phyloP scores from a whole-genome alignment of 2,329 filamentous ascomycete genomes.

The Monosporascus sp. region DNA sequence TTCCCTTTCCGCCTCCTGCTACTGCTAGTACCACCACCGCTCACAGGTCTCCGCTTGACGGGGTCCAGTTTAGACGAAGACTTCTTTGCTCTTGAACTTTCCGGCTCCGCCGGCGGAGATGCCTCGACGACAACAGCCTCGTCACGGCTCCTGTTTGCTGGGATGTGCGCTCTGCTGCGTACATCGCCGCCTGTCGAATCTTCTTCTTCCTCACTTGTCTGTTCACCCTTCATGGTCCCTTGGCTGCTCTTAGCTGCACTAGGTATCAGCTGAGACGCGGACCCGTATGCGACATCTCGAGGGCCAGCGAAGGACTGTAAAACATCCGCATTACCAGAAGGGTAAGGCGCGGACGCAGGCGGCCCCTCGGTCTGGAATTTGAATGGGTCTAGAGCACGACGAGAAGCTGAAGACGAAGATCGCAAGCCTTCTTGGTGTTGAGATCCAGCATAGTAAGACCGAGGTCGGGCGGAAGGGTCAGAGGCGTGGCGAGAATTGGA shows the following conservation, averaged over 20 bases:
- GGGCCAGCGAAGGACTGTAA: constrained; percentile 34
- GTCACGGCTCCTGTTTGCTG: constrained; percentile 26
- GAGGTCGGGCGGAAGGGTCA: constrained; percentile 33
- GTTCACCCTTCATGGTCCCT: constrained; percentile 30
- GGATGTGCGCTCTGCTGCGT: constrained; percentile 17
- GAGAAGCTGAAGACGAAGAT: constrained; percentile 24
- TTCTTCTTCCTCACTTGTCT: constrained; percentile 27
- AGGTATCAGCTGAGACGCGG: constrained; percentile 14
- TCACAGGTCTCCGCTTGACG: constrained; percentile 35
- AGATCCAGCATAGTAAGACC: constrained; percentile 22
- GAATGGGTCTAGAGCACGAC: constrained; percentile 40
- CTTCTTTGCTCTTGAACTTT: constrained; percentile 33
- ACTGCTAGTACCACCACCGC: constrained; percentile 13
- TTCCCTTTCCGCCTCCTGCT: constrained; percentile 26
- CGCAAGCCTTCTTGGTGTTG: constrained; percentile 28
- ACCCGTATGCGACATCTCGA: constrained; percentile 17
- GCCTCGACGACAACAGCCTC: constrained; percentile 35
- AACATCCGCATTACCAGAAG: constrained; percentile 26
- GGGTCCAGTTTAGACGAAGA: constrained; percentile 27
- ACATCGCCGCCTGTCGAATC: constrained; percentile 25
- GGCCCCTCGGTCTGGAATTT: constrained; percentile 46
- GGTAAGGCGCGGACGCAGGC: constrained; percentile 26
- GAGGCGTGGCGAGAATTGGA: constrained; percentile 37
- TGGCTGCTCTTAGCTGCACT: constrained; percentile 29
- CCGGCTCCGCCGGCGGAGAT: constrained; percentile 22